Conservation (phyloP, 805 yeast genomes). For the Saturnispora quitensis region DNA sequence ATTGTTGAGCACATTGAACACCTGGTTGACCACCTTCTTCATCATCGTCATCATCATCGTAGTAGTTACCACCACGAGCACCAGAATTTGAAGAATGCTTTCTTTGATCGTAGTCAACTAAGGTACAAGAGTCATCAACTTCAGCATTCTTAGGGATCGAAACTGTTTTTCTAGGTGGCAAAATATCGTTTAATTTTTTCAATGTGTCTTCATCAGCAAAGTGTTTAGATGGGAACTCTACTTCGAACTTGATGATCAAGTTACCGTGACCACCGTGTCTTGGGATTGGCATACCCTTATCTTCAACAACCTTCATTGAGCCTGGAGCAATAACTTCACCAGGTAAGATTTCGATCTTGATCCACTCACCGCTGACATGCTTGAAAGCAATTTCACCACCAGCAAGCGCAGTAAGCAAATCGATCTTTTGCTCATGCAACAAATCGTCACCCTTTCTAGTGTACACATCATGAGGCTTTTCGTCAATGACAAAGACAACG, state of each 20-base stretch:
- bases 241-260: constrained; percentile 73
- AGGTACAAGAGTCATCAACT: constrained; percentile 54
- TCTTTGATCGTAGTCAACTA: constrained; percentile 22
- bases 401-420: constrained; percentile 87
- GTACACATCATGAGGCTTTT: constrained; percentile 77
- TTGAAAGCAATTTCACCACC: constrained; percentile 88
- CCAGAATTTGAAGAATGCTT: constrained; percentile 26
- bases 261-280: constrained; percentile 85
- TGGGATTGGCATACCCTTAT: constrained; percentile 96
- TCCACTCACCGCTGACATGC: constrained; percentile 87
- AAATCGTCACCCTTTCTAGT: constrained; percentile 86
- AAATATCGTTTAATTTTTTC: constrained; percentile 58
- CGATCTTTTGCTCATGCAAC: constrained; percentile 76
- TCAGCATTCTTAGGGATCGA: constrained; percentile 62
- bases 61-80: constrained; percentile 36
- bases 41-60: constrained; percentile 42
- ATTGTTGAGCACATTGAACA: constrained; percentile 94
- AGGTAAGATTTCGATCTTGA: constrained; percentile 73
- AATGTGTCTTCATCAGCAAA: constrained; percentile 71
- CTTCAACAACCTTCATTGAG: constrained; percentile 67
- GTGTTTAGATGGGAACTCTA: constrained; percentile 76
- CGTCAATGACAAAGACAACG: constrained; percentile 84
- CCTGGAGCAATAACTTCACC: constrained; percentile 93
- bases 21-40: constrained; percentile 55
- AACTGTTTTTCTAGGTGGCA: constrained; percentile 66